phyloP scores from a whole-genome alignment of 176 grass and related monocot genomes.

The Thinopyrum elongatum region DNA sequence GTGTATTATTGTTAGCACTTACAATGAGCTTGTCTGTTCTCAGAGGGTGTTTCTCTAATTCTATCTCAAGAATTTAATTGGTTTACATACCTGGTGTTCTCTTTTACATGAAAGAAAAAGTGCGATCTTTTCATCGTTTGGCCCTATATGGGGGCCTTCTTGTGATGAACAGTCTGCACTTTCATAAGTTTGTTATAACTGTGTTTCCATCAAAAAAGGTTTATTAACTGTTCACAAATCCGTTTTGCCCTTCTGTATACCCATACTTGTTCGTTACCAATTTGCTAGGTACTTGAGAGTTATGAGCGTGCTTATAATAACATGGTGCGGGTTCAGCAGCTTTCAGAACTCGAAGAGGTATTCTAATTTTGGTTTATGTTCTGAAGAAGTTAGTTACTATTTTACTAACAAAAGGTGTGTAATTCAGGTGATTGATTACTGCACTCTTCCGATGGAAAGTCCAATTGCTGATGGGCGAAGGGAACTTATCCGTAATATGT shows the following conservation, averaged over 20 bases:
- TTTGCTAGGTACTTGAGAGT: slow-evolving; percentile 88
- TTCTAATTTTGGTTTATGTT: slow-evolving; percentile 4
- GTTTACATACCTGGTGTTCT: not conserved
- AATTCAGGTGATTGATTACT: slow-evolving; percentile 95
- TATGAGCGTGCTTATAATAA: slow-evolving; percentile 98
- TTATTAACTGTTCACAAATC: slow-evolving; percentile 11
- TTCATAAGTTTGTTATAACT: slow-evolving; percentile 12
- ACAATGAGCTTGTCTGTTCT: not conserved
- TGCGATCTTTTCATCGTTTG: not conserved
- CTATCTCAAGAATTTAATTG: not conserved
- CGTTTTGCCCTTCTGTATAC: slow-evolving; percentile 18
- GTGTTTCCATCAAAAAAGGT: not conserved
- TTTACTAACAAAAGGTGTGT: slow-evolving; percentile 23
- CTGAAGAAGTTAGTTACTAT: slow-evolving; percentile 12
- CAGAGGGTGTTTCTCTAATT: not conserved
- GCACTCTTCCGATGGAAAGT: slow-evolving; percentile 76
- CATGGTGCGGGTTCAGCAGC: slow-evolving; percentile 97
- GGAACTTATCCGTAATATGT: slow-evolving; percentile 98
- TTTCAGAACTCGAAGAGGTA: slow-evolving; percentile 98
- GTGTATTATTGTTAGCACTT: not conserved
- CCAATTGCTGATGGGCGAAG: slow-evolving; percentile 77
- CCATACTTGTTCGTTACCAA: slow-evolving; percentile 3
- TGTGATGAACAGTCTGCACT: not conserved
- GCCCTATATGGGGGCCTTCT: not conserved
- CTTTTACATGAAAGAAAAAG: slow-evolving; percentile 2